phyloP scores from a whole-genome alignment of 1,284 basidiomycete species.

The Malassezia slooffiae region DNA sequence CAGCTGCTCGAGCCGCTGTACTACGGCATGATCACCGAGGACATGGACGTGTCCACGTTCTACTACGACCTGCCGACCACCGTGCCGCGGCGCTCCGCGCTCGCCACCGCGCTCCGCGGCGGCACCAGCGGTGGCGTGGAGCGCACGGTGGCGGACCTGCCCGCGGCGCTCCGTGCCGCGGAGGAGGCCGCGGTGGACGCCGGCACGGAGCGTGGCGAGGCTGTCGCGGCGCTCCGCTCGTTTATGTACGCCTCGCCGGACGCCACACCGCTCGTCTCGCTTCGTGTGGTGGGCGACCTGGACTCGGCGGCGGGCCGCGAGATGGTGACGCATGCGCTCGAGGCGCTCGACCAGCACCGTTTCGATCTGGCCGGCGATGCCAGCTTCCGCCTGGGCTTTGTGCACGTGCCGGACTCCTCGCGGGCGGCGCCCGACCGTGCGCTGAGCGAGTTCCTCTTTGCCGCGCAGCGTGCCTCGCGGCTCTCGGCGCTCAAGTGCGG shows the following conservation, averaged over 20 bases:
- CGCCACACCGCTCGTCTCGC: constrained; percentile 1
- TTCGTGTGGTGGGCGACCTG: constrained; percentile 62
- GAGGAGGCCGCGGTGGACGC: neutral
- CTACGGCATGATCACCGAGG: constrained; percentile 56
- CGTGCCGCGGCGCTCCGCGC: constrained; percentile 58
- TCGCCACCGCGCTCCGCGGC: constrained; percentile 51
- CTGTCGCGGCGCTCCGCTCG: neutral
- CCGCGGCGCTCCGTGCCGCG: neutral
- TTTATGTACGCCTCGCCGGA: neutral
- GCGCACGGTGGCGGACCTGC: neutral
- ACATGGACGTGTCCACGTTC: constrained; percentile 59
- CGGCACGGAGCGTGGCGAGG: neutral
- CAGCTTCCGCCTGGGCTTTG: too few species aligned
- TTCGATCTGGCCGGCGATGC: too few species aligned
- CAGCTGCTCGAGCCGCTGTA: constrained; percentile 47
- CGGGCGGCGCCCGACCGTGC: too few species aligned
- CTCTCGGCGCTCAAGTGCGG: neutral
- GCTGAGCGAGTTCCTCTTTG: neutral
- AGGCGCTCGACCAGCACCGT: constrained; percentile 50
- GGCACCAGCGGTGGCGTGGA: too few species aligned
- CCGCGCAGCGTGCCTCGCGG: neutral
- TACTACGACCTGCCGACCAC: constrained; percentile 81
- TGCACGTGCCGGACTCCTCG: too few species aligned
- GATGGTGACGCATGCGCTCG: constrained; percentile 57
- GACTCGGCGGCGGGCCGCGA: constrained; percentile 56